Conservation (phyloP, 2,329 filamentous ascomycete genomes). For the Venturia oleaginea region DNA sequence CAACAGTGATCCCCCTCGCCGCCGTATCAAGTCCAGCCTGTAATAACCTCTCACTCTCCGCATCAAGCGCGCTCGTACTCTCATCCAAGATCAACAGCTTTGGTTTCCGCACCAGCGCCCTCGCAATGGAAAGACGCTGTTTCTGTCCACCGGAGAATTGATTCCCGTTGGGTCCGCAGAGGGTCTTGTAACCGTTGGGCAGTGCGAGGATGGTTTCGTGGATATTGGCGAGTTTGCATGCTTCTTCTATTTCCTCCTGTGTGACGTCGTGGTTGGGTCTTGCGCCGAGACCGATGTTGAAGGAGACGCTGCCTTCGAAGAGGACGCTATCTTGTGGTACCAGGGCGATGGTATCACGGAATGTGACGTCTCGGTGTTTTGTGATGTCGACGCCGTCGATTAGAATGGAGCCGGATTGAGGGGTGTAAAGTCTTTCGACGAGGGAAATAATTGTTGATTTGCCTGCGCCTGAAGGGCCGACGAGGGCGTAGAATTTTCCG, state of each 20-base stretch:
- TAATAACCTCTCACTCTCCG: no score
- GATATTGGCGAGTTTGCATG: conserved; percentile 35
- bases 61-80: no score
- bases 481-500: conserved; percentile 54
- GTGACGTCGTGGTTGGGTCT: conserved; percentile 21
- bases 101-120: no score
- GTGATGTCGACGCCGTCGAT: conserved; percentile 45
- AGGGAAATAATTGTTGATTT: conserved; percentile 33
- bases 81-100: no score
- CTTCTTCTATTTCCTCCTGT: conserved; percentile 24
- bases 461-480: conserved; percentile 37
- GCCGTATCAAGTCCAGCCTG: no score
- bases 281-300: conserved; percentile 35
- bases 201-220: conserved; percentile 35
- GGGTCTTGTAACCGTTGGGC: conserved; percentile 38
- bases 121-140: no score
- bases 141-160: conserved; percentile 38
- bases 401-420: conserved; percentile 40
- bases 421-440: conserved; percentile 45
- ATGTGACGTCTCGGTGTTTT: conserved; percentile 25
- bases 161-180: conserved; percentile 35
- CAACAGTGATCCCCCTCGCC: no score
- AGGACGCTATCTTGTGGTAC: conserved; percentile 39
- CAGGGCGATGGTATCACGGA: conserved; percentile 33
- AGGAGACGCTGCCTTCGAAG: conserved; percentile 34